Evolutionary conservation across 2,329 filamentous ascomycete species (phyloP), one percentile per base, ranked within the genome.

Genomic region (Apiospora saccharicola): DNA sequence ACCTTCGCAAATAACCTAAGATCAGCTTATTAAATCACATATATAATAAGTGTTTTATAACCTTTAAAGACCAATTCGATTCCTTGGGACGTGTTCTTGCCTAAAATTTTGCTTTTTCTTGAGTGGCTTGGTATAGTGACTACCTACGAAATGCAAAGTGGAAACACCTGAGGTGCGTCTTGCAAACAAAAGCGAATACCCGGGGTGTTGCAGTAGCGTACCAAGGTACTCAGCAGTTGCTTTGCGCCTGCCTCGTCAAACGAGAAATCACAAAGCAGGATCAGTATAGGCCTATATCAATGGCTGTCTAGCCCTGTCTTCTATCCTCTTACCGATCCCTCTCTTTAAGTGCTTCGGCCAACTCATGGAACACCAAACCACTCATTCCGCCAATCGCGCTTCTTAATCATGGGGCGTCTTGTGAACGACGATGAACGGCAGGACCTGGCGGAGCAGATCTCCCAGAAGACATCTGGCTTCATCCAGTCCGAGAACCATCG

Each of bases 401-500:
- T 44, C 71, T 79, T 79, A 57, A 74, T 74, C 73, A 70, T 73
- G 53, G 73, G 22, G 10, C 30, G 30, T 19, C 4, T 64, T 12
- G 34, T 64, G 57, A 41, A 22, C 10, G 57, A n/a, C 14, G 34
- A 64, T 6, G 53, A 61, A 22, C 26, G 19, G 53, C 53, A 30
- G 22, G 67, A 75, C 43, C 73, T 77, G 24, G 76, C 75, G 13
- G 72, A 75, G 34, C 72, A 77, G 12, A 77, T 77, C 51, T 76
- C 74, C 4, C 73, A 76, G 49, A 76, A 75, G 68, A 76, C 77
- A 6, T 74, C 77, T 10, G 75, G 72, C 10, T 75, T 78, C 79
- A 84, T 81, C 44, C 78, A 80, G 30, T 49, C 68, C 24, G 53
- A 34, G n/a, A 47, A 72, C 16, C 67, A 43, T 41, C 68, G 34